Conservation (phyloP, 768 basidiomycete genomes). For the Rhizopogon vinicolor region DNA sequence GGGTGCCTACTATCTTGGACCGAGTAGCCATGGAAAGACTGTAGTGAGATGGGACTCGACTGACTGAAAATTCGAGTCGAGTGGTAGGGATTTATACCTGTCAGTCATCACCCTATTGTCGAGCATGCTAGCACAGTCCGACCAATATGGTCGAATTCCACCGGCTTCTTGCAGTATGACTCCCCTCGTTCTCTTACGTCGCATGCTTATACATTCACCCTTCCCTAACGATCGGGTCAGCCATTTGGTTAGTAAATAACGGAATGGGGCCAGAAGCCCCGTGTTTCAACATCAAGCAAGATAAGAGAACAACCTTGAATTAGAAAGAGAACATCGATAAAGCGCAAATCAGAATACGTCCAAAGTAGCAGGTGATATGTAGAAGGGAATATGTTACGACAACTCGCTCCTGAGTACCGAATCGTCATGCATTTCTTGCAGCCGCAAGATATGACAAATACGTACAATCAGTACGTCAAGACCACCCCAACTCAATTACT, state of each 20-base stretch:
- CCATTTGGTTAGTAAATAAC: neutral
- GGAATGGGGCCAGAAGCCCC: neutral
- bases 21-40: neutral
- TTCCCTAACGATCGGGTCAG: neutral
- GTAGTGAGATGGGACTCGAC: neutral
- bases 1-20: neutral
- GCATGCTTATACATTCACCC: neutral
- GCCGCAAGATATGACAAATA: slow-evolving; percentile 19
- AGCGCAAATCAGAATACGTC: slow-evolving; percentile 13
- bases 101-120: too few relatives aligned
- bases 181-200: too few relatives aligned
- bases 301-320: neutral
- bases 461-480: slow-evolving; percentile 12
- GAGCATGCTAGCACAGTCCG: neutral
- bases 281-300: neutral
- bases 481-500: slow-evolving; percentile 11
- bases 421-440: slow-evolving; percentile 13
- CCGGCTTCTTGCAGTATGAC: too few relatives aligned
- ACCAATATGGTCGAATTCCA: neutral
- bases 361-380: slow-evolving; percentile 3
- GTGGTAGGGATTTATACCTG: neutral
- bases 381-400: slow-evolving; percentile 28
- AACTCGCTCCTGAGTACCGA: slow-evolving; percentile 27
- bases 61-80: neutral
- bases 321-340: slow-evolving; percentile 3